Evolutionary conservation across 108 stramenopile genomes (phyloP), one percentile per base, ranked within the genome.

Genomic region (Cyclotella kingstonii): DNA sequence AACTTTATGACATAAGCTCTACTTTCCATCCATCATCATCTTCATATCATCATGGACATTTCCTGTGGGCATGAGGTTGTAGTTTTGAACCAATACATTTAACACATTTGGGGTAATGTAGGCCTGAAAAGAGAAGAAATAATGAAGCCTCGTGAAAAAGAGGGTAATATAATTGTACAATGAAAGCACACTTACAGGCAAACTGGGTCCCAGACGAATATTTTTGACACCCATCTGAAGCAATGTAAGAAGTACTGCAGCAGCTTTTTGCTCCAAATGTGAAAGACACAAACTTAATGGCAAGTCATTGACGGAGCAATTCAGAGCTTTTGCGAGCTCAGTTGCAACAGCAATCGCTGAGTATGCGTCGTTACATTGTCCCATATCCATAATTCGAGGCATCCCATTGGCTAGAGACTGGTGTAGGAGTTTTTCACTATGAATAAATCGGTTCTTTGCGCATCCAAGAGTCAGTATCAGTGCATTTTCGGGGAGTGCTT

Each of bases 181-280:
- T 7, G 43, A 18, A 14, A 18, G 43, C 19, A 44, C 14, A 25
- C 48, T 49, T 26, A 56, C 38, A 23, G 86, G 86, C 8, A 84
- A 54, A 33, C 48, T 68, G 12, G 91, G 91, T 11, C 91, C 87
- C 18, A 93, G 54, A 42, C 87, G 75, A 78, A 92, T 92, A 59
- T 89, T 85, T 65, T 89, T 87, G 48, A 92, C 73, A 41, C 87
- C 87, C 72, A 92, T 77, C 15, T 68, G 26, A 49, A 92, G 81
- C 42, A 89, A 48, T 1, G 87, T 89, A 42, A 89, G 56, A 12
- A 92, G 60, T 8, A 89, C 91, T 4, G 87, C 91, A n/a, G 87
- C 87, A 14, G 91, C 91, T 69, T 89, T 93, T 77, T 93, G 91
- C 68, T 93, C 91, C 63, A 89, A 63, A 55, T 89, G 87, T 26